phyloP scores from a whole-genome alignment of 2,329 filamentous ascomycete genomes.

The Tothia fuscella region DNA sequence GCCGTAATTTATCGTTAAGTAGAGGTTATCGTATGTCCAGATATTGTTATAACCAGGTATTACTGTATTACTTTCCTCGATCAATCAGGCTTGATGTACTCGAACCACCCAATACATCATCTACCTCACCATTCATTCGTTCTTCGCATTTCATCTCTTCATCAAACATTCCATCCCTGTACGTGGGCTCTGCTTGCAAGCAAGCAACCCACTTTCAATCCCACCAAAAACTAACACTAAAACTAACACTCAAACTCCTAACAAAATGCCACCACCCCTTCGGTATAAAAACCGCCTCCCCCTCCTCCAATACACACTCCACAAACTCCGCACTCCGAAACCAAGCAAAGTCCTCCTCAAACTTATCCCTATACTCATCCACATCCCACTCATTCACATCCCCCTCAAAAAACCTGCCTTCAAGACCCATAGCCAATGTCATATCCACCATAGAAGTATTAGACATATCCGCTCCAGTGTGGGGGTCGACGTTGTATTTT shows the following conservation, averaged over 20 bases:
- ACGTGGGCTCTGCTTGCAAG: too few species aligned
- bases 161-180: too few species aligned
- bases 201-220: too few species aligned
- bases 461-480: slow-evolving; percentile 69
- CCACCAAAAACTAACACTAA: slow-evolving; percentile 98
- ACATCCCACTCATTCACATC: slow-evolving; percentile 24
- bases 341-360: slow-evolving; percentile 31
- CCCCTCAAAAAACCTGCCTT: slow-evolving; percentile 12
- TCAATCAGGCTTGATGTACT: too few species aligned
- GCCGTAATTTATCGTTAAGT: too few species aligned
- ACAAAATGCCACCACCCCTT: slow-evolving; percentile 99
- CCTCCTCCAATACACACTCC: slow-evolving; percentile 68
- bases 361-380: slow-evolving; percentile 28
- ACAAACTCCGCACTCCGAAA: slow-evolving; percentile 52
- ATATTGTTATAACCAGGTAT: too few species aligned
- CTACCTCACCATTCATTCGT: too few species aligned
- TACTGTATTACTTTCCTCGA: too few species aligned
- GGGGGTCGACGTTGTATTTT: slow-evolving; percentile 65
- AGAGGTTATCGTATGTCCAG: too few species aligned
- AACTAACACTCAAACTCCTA: slow-evolving; percentile 69
- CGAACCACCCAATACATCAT: too few species aligned
- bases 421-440: slow-evolving; percentile 44
- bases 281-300: slow-evolving; percentile 81
- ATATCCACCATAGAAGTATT: slow-evolving; percentile 80
- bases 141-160: too few species aligned